Evolutionary conservation across 2,329 filamentous ascomycete species (phyloP).

Genomic region (Cryoendolithus antarcticus): DNA sequence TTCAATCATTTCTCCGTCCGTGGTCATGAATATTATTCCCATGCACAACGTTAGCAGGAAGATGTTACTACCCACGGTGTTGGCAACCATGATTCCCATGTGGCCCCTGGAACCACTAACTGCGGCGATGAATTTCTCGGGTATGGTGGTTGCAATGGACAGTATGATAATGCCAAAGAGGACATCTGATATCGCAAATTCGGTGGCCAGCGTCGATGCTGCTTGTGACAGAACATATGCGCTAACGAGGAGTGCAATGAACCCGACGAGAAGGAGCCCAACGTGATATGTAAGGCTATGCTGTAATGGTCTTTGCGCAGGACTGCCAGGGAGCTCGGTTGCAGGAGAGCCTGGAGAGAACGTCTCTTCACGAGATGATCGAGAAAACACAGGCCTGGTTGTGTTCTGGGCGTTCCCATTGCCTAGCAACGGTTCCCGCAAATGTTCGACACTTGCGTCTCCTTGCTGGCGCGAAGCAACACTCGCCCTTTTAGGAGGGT

Average conservation of each 20-base stretch:
- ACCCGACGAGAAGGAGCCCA: slow-evolving; percentile 31
- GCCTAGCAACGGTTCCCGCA: too few species aligned
- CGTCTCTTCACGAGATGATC: too few species aligned
- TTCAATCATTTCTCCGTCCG: slow-evolving; percentile 4
- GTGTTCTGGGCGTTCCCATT: too few species aligned
- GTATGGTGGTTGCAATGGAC: slow-evolving; percentile 41
- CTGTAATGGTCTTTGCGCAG: slow-evolving; percentile 1
- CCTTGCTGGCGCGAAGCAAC: too few species aligned
- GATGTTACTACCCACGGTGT: slow-evolving; percentile 43
- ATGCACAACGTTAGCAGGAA: slow-evolving; percentile 41
- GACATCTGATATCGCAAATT: slow-evolving; percentile 32
- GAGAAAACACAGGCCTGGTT: too few species aligned
- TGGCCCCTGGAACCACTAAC: slow-evolving; percentile 37
- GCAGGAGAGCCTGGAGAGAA: too few species aligned
- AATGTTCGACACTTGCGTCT: too few species aligned
- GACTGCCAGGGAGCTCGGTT: too few species aligned
- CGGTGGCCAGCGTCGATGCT: slow-evolving; percentile 28
- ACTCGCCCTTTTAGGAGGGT: too few species aligned
- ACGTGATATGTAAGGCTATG: slow-evolving; percentile 28
- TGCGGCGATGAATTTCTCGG: slow-evolving; percentile 41
- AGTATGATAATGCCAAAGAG: slow-evolving; percentile 38
- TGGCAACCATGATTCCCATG: slow-evolving; percentile 39
- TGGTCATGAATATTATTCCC: slow-evolving; percentile 24
- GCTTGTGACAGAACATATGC: slow-evolving; percentile 39
- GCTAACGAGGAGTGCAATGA: slow-evolving; percentile 33